Base-by-base conservation (phyloP, 176 grass and related monocot genomes). In the Pontederia crassipes region DNA sequence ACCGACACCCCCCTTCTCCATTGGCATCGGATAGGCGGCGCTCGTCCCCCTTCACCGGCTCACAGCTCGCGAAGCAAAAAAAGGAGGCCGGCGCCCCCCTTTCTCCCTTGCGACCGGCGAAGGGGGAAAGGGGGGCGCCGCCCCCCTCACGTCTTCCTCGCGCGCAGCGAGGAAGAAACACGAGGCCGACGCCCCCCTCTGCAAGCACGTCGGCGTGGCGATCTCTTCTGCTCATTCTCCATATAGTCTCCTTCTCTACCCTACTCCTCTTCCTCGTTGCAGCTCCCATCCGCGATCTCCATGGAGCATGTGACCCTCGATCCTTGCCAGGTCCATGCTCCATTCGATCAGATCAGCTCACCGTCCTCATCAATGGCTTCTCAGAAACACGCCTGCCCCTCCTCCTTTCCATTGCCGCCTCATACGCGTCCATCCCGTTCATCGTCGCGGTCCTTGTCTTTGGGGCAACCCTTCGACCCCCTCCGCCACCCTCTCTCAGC, bases 401-500 rank as follows among this genome's bases (percentile, higher is more conserved):
- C 17, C 86, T 95, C 72, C 83, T 74, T 20, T 64, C 46, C 77
- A 64, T 90, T 64, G 71, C 70, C 2, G 69, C 71, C 1, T 67
- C 83, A 9, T 89, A 86, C 58, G 73, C 86, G 6, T 52, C 74
- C 1, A 83, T 84, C 54, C 86, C 91, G 11, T 62, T 72, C 12
- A 75, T 95, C 6, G 74, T 68, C 53, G 14, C 78, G 32, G 84
- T 95, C 2, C 8, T 87, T 12, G 58, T 95, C 52, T 89, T 54
- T 95, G 90, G 90, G 86, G 73, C 56, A 89, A 95, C 72, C 78
- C 77, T 4, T 77, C 80, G 58, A 85, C 81, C 14, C 76, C 79
- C 11, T 55, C 12, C 60, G n/a, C 50, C 17, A 0, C 55, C 66
- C 12, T 71, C 70, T 55, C 76, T 45, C 26, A 55, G 45, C 48